Conservation (phyloP, 176 grass and related monocot species). For the Musa schizocarpa region DNA sequence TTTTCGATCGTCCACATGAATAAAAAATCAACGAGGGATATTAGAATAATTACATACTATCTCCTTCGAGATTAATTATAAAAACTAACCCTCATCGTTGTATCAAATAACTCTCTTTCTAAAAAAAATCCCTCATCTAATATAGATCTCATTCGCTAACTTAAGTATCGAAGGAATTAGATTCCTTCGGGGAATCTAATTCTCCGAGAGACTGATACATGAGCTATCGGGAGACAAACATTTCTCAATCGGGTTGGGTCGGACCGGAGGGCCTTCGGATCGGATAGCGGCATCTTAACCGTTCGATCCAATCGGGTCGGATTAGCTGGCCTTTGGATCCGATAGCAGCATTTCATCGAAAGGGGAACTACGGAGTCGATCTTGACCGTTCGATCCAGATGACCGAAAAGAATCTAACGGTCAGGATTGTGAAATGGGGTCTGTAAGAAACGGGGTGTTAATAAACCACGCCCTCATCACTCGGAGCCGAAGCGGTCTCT, state of each 20-base stretch:
- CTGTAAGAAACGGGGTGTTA: no score
- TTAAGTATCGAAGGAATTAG: no score
- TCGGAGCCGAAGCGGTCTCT: not conserved
- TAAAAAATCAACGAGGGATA: no score
- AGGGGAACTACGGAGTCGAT: not conserved
- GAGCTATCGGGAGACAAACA: not conserved
- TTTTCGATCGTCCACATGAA: no score
- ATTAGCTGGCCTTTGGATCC: not conserved
- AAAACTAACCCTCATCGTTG: no score
- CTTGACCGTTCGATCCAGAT: not conserved
- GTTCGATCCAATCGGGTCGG: not conserved
- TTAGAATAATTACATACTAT: no score
- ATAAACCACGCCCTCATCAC: not conserved
- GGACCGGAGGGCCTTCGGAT: not conserved
- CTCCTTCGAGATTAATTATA: no score
- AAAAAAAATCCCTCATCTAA: no score
- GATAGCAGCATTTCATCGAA: not conserved
- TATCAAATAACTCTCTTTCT: no score
- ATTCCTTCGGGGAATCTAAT: no score
- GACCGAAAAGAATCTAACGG: not conserved
- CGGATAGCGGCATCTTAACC: not conserved
- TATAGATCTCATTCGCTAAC: no score
- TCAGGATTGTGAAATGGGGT: not conserved
- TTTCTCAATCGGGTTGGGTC: not conserved
- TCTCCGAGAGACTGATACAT: no score